phyloP scores from a whole-genome alignment of 2,329 filamentous ascomycete species.

The Alternaria brassicae region DNA sequence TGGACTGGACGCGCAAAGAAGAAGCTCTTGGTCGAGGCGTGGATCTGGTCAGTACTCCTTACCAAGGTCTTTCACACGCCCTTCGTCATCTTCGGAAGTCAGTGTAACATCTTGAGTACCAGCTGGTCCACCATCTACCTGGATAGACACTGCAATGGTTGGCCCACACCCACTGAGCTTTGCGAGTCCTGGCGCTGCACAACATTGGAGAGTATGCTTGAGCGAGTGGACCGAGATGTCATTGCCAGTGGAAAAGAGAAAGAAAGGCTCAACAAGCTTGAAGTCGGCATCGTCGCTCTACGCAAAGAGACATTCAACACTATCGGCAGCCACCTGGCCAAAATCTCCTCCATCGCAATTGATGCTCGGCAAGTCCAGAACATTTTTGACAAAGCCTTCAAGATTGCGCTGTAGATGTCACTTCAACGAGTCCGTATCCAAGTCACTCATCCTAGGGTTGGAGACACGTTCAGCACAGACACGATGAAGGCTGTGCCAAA shows the following conservation, averaged over 20 bases:
- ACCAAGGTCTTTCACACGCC: slow-evolving; percentile 11
- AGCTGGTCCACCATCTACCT: slow-evolving; percentile 6
- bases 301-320: not conserved
- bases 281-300: not conserved
- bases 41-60: slow-evolving; percentile 23
- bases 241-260: not conserved
- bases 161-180: slow-evolving; percentile 7
- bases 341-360: not conserved
- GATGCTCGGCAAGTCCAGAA: not conserved
- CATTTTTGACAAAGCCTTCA: slow-evolving; percentile 27
- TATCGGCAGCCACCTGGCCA: not conserved
- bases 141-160: not conserved
- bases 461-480: not conserved
- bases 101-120: not conserved
- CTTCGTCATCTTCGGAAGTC: slow-evolving; percentile 9
- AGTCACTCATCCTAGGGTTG: slow-evolving; percentile 23
- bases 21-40: slow-evolving; percentile 24
- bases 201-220: not conserved
- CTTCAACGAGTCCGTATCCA: slow-evolving; percentile 26
- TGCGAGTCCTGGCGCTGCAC: slow-evolving; percentile 21
- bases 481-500: slow-evolving; percentile 10
- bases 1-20: slow-evolving; percentile 14
- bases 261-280: not conserved
- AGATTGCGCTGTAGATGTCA: slow-evolving; percentile 23
- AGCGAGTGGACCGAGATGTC: not conserved